phyloP scores from a whole-genome alignment of 2,329 filamentous ascomycete genomes.

The Zasmidium angulare region DNA sequence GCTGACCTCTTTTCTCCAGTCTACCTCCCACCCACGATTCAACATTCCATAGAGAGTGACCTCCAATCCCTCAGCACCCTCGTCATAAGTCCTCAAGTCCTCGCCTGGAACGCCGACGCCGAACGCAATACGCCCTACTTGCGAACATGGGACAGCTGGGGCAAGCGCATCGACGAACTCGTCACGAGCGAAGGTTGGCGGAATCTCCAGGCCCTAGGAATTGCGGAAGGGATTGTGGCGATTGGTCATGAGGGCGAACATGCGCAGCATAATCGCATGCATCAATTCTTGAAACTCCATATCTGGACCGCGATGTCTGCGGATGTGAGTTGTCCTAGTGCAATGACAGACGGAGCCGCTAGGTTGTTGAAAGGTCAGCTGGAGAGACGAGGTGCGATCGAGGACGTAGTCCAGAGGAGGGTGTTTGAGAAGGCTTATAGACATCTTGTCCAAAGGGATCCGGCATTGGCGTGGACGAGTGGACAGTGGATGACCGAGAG shows the following conservation, averaged over 20 bases:
- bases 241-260: conserved; percentile 59
- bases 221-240: conserved; percentile 59
- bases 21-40: conserved; percentile 45
- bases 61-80: conserved; percentile 48
- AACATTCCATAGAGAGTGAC: conserved; percentile 7
- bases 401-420: conserved; percentile 18
- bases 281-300: conserved; percentile 61
- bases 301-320: conserved; percentile 62
- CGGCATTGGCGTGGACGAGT: conserved; percentile 63
- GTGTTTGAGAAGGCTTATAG: conserved; percentile 38
- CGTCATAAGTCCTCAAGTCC: conserved; percentile 55
- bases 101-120: conserved; percentile 61
- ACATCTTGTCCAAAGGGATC: conserved; percentile 56
- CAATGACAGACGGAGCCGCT: conserved; percentile 66
- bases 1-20: conserved; percentile 4
- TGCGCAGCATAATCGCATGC: conserved; percentile 53
- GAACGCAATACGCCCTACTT: conserved; percentile 65
- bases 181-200: conserved; percentile 69
- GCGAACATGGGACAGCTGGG: conserved; percentile 61
- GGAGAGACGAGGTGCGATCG: neutral
- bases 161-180: conserved; percentile 58
- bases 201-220: conserved; percentile 59
- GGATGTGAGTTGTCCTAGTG: conserved; percentile 63
- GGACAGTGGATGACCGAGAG: conserved; percentile 79
- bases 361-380: conserved; percentile 44